Percentiles rank a stretch among this genome's conserved stretches.
These are phyloP conservation scores for Periglandula ipomoeae DNA, from an alignment of 2,329 filamentous ascomycete species.

Conservation along the genomic window DNA sequence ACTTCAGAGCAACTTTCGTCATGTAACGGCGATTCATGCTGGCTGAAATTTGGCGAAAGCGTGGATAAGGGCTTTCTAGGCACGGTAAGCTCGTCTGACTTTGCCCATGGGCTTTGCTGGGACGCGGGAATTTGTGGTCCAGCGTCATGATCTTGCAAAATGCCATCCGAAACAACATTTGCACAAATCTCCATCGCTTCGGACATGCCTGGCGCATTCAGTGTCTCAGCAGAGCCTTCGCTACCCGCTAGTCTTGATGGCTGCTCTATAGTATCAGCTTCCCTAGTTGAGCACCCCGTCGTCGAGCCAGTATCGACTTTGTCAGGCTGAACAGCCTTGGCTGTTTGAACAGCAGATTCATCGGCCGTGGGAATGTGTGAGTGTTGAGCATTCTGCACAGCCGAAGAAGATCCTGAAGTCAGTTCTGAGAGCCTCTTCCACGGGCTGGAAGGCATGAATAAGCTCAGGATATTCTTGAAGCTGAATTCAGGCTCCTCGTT, in stretches of 20 bases:
- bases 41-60: background rate
- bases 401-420: slow-evolving; percentile 1
- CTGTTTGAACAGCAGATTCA: background rate
- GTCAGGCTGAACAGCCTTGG: background rate
- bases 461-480: slow-evolving; percentile 15
- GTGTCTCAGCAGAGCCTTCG: background rate
- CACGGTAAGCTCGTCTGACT: slow-evolving; percentile 5
- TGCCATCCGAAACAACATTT: background rate
- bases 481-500: slow-evolving; percentile 11
- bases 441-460: slow-evolving; percentile 15
- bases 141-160: background rate
- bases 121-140: background rate
- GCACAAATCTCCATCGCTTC: background rate
- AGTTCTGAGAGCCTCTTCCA: slow-evolving; percentile 15
- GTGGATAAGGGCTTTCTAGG: background rate
- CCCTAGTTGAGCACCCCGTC: background rate
- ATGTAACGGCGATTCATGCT: background rate
- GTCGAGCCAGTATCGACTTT: background rate
- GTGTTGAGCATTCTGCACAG: too few species aligned
- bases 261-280: background rate
- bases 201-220: background rate
- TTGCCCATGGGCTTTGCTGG: slow-evolving; percentile 11
- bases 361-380: too few species aligned
- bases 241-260: background rate
- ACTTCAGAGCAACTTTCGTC: background rate